A percentile compares a stretch with the other conserved stretches of the same genome.
These are phyloP conservation scores for Talaromyces sp. DNA, from an alignment of 2,329 filamentous ascomycete genomes.

Conservation along the genomic window DNA sequence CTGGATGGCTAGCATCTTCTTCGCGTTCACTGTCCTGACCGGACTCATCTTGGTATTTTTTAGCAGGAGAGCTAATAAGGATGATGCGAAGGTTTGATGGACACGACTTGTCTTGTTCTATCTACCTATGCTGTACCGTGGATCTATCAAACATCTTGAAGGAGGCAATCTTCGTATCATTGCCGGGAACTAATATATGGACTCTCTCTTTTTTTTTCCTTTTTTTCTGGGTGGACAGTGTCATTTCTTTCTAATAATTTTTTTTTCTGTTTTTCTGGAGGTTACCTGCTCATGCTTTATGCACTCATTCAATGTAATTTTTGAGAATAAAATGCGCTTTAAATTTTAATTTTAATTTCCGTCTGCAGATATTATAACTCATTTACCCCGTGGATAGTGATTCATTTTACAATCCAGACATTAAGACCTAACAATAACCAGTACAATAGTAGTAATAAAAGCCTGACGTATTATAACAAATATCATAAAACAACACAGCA, in stretches of 20 bases:
- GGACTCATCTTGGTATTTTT: slow-evolving; percentile 59
- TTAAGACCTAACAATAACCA: not conserved
- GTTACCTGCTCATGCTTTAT: too few species aligned
- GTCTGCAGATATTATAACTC: too few species aligned
- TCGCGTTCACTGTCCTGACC: slow-evolving; percentile 59
- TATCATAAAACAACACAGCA: not conserved
- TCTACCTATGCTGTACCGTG: not conserved
- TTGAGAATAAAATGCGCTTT: too few species aligned
- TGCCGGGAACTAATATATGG: not conserved
- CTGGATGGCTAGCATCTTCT: slow-evolving; percentile 52
- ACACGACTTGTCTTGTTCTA: not conserved
- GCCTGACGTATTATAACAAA: not conserved
- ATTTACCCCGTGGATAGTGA: too few species aligned
- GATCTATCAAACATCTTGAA: not conserved
- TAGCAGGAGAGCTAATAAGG: slow-evolving; percentile 23
- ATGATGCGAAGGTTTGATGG: slow-evolving; percentile 16
- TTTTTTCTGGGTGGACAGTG: not conserved
- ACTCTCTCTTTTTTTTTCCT: too few species aligned
- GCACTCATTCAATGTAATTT: too few species aligned
- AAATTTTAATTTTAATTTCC: too few species aligned
- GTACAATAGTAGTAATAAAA: not conserved
- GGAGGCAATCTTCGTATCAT: not conserved
- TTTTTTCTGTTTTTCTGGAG: too few species aligned
- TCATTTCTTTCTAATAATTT: too few species aligned
- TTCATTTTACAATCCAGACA: not conserved